Evolutionary conservation across 1,139 yeast species (phyloP).

Genomic region (Kurtzmaniella quercitrusa): DNA sequence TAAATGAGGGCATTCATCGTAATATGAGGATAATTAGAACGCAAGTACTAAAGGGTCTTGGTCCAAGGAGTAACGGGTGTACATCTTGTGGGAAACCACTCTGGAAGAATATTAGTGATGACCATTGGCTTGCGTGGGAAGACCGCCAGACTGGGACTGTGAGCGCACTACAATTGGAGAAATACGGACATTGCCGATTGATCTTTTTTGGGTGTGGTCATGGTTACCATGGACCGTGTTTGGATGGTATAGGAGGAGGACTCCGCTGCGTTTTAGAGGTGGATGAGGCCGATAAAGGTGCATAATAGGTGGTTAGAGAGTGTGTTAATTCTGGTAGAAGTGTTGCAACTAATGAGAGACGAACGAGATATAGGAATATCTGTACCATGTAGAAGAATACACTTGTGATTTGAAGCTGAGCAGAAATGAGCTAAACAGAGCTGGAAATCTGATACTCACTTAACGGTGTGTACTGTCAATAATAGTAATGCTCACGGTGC

Average conservation of each 20-base stretch:
- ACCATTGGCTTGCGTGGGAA: constrained; percentile 48
- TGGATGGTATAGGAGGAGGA: constrained; percentile 19
- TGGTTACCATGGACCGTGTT: constrained; percentile 64
- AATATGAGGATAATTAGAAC: constrained; percentile 37
- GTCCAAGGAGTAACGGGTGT: constrained; percentile 51
- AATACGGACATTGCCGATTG: constrained; percentile 17
- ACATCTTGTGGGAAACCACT: constrained; percentile 65
- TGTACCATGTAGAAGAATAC: too few relatives aligned
- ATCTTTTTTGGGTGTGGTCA: constrained; percentile 47
- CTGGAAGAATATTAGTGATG: constrained; percentile 47
- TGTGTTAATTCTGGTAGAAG: too few relatives aligned
- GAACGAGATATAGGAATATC: too few relatives aligned
- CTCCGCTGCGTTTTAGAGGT: constrained; percentile 1
- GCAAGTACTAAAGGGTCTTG: constrained; percentile 56
- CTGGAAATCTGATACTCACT: too few relatives aligned
- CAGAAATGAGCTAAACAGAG: too few relatives aligned
- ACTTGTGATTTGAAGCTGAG: too few relatives aligned
- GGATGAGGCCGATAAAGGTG: constrained; percentile 10
- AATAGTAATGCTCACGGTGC: too few relatives aligned
- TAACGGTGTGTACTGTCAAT: too few relatives aligned
- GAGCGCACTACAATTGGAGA: constrained; percentile 4
- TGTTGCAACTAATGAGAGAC: too few relatives aligned
- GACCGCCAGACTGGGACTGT: constrained; percentile 18
- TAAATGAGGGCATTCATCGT: constrained; percentile 50
- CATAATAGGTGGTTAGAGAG: too few relatives aligned